Evolutionary conservation across 202 grass and related monocot genomes (phyloP).

Genomic region (Carex arenaria): DNA sequence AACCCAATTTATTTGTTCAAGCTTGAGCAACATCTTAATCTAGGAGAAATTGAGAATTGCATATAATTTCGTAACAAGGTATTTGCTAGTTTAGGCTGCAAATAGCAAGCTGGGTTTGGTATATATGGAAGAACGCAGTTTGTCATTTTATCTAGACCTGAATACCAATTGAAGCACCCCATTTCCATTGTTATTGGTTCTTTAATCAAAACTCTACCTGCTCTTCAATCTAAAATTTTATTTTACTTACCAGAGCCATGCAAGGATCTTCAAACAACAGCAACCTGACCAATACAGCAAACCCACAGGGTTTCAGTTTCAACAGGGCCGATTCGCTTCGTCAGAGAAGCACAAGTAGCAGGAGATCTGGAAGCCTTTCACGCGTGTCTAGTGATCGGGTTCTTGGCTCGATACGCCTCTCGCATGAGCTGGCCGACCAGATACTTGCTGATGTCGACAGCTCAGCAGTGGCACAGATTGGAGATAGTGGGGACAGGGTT

Average conservation of each 20-base stretch:
- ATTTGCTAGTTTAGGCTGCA: neutral
- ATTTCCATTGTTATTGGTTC: neutral
- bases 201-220: neutral
- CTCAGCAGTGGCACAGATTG: slow-evolving; percentile 52
- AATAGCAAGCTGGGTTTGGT: neutral
- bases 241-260: slow-evolving; percentile 7
- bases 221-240: neutral
- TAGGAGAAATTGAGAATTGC: neutral
- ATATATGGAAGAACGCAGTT: neutral
- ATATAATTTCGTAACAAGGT: neutral
- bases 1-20: neutral
- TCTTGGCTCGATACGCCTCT: slow-evolving; percentile 65
- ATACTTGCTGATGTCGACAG: slow-evolving; percentile 53
- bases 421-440: slow-evolving; percentile 52
- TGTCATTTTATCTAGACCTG: neutral
- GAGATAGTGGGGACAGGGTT: slow-evolving; percentile 57
- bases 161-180: neutral
- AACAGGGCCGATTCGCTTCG: slow-evolving; percentile 2
- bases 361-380: slow-evolving; percentile 50
- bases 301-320: neutral
- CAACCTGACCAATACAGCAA: neutral
- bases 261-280: slow-evolving; percentile 15
- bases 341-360: slow-evolving; percentile 19
- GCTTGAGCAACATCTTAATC: neutral
- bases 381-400: slow-evolving; percentile 49